Base-by-base conservation (phyloP, 164 flowering plant genomes). In the Sedum album region DNA sequence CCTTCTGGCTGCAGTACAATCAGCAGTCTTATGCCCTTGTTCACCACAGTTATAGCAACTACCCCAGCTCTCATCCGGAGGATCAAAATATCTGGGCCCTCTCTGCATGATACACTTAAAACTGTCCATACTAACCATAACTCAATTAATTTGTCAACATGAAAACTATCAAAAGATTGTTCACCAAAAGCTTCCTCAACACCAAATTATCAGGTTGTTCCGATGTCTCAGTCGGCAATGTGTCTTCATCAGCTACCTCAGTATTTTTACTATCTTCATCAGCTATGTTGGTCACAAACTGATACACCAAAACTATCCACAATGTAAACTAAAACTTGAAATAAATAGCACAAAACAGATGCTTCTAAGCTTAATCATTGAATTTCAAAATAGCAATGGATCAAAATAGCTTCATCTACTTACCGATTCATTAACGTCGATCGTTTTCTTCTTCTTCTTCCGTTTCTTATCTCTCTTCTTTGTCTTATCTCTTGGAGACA, bases 61-160 rank as follows among this genome's bases (percentile, higher is more conserved):
- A 53, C 74, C 73, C 84, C 81, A 79, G 38, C 74, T 67, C 30
- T 74, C 73, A 72, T 76, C 78, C 23, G 81, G 82, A 53, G 79
- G 80, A 75, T 84, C 84, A 74, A 82, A 84, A 60, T 84, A 84
- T 70, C 88, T 79, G 17, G 84, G 84, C 33, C 82, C 80, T 57
- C 84, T 76, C 88, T 84, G 61, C 61, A 28, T 65, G 73, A 60
- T 10, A 76, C 35, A 73, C 46, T 35, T 70, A 17, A 66, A 8
- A 44, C 28, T 9, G 62, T 13, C 66, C 26, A 66, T 65, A 72
- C n/a, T 41, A 60, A 70, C 65, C 48, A 68, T 55, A 67, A 46
- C 39, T 48, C 71, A 67, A 65, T 48, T 30, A 41, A 65, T 31
- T 60, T 17, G 0, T 28, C 0, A 21, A 65, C 67, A 15, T 71